Evolutionary conservation across 768 basidiomycete genomes (phyloP).

Genomic region (Boletus sensibilis): DNA sequence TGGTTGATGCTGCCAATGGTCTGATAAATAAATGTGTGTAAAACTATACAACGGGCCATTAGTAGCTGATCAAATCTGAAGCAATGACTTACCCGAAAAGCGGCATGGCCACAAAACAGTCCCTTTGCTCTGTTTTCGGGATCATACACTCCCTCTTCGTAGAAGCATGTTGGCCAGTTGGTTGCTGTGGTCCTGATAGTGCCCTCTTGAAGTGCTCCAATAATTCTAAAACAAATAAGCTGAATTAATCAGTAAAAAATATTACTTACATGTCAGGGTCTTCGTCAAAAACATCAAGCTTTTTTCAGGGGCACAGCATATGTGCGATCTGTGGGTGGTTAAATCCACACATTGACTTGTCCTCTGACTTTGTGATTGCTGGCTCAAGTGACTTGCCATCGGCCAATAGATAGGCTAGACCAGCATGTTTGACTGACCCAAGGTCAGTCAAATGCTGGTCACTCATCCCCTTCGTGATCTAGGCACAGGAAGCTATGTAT

Average conservation of each 20-base stretch:
- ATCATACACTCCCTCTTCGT: neutral
- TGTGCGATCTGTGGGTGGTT: neutral
- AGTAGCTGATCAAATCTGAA: neutral
- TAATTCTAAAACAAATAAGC: neutral
- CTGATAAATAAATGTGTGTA: no score
- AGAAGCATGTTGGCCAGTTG: slow-evolving; percentile 3
- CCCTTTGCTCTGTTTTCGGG: neutral
- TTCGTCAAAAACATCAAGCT: neutral
- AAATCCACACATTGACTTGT: neutral
- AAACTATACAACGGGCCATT: neutral
- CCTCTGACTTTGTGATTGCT: no score
- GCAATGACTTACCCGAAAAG: neutral
- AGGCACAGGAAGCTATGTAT: neutral
- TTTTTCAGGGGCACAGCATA: neutral
- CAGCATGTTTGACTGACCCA: neutral
- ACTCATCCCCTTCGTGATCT: neutral
- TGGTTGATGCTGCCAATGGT: no score
- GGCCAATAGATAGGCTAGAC: no score
- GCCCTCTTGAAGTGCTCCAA: neutral
- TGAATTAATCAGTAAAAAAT: no score
- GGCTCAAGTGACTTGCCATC: no score
- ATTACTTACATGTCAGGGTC: neutral
- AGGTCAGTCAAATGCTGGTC: neutral
- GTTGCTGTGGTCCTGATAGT: neutral
- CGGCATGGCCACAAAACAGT: neutral